Evolutionary conservation across 2,329 filamentous ascomycete genomes (phyloP), one percentile per base, ranked within the genome.

Genomic region (Didymella exigua): DNA sequence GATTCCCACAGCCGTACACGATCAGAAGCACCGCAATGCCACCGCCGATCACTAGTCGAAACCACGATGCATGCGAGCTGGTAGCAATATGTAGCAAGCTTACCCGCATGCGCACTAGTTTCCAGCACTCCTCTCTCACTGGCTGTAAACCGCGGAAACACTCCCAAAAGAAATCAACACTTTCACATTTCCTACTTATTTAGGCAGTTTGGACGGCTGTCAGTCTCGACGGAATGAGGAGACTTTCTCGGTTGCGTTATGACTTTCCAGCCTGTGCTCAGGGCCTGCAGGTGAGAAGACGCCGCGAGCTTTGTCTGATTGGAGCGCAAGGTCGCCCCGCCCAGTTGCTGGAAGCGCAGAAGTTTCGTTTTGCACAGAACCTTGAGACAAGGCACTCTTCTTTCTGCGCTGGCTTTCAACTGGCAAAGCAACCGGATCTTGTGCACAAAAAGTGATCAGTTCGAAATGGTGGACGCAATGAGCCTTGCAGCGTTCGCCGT

Each of bases 31-130:
- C 37, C 38, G 38, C 30, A 29, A 43, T 36, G 31, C 30, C 23
- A 30, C 38, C 37, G 47, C 1, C 21, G n/a, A 45, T 18, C 18
- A 34, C 41, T 19, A 45, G 9, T 18, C 14, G 18, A 45, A 19
- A 36, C 5, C 30, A 31, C 13, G 42, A 45, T 45, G 42, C 30
- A 34, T 26, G n/a, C 9, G n/a, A 42, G 33, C 27, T 16, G 21
- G 26, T 21, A 42, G 36, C 36, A 47, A 41, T 11, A 23, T 47
- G 41, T 49, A 30, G 16, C 49, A 45, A 49, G 45, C 52, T 55
- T 55, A 49, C 21, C 52, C 52, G 46, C 30, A 55, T 55, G 27
- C 6, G 29, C 36, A 9, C 36, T 55, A 55, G 52, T 38, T 26
- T 0, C 2, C 9, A 5, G 19, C 8, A 5, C 38, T 42, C 24